Conservation (phyloP, 495 filamentous ascomycete species). For the Parathielavia hyrcaniae region DNA sequence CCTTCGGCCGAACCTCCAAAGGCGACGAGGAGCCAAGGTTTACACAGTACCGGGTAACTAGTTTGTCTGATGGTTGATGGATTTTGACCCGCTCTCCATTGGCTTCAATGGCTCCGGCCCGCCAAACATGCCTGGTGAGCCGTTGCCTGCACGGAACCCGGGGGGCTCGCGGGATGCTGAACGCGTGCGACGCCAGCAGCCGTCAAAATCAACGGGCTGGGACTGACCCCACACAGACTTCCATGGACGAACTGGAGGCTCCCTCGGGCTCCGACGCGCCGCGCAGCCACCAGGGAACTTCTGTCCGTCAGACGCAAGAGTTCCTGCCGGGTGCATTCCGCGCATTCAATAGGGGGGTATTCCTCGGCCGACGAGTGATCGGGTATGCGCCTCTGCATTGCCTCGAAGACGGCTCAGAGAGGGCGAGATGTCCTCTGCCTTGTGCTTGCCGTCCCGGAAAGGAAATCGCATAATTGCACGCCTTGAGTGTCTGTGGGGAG, state of each 20-base stretch:
- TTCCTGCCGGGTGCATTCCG: constrained; percentile 36
- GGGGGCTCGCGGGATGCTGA: constrained; percentile 9
- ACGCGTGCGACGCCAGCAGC: constrained; percentile 15
- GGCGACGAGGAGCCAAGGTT: constrained; percentile 14
- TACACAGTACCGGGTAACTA: too few species aligned
- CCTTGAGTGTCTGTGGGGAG: too few species aligned
- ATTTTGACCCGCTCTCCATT: constrained; percentile 22
- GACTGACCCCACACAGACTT: constrained; percentile 27
- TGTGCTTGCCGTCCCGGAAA: not conserved
- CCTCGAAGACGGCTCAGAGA: not conserved
- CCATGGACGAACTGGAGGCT: constrained; percentile 24
- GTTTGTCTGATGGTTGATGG: constrained; percentile 28
- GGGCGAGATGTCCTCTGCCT: not conserved
- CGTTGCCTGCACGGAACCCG: constrained; percentile 22
- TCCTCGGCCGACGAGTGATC: not conserved
- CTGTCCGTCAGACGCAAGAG: constrained; percentile 26
- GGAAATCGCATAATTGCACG: too few species aligned
- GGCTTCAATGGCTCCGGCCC: constrained; percentile 26
- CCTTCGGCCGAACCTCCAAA: constrained; percentile 5
- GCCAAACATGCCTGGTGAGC: constrained; percentile 15
- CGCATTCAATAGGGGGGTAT: constrained; percentile 18
- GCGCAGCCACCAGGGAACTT: constrained; percentile 21
- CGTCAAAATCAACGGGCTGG: constrained; percentile 13
- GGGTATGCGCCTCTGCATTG: constrained; percentile 1
- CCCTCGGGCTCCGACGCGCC: constrained; percentile 23